Base-by-base conservation (phyloP, 768 basidiomycete genomes). In the Serendipita sp. region DNA sequence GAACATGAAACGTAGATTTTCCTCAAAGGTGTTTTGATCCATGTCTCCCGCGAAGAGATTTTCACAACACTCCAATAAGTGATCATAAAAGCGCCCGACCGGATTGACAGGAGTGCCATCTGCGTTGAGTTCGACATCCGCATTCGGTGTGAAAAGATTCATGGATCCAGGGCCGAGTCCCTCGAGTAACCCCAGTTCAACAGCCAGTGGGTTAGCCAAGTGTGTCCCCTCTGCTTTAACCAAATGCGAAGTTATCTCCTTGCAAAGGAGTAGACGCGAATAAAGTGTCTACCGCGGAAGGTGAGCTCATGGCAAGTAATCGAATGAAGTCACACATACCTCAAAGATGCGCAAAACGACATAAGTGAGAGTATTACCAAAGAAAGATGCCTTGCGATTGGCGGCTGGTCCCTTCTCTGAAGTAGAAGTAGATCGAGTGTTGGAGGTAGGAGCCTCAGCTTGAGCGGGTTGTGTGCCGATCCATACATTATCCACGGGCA, bases 1-100 rank as follows among this genome's bases (percentile, higher is more conserved):
- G 76, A 91, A 93, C 75, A 94, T 88, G 82, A 91, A 90, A 67
- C 96, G 78, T 83, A 97, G 84, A 70, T 91, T 90, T 72, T 98
- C 96, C 73, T 98, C 95, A 69, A 93, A 98, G 23, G 85, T 83
- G n/a, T 80, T 75, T 71, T 87, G 88, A 73, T 98, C 96, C 66
- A 98, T 79, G 71, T 98, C 94, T 66, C 82, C 86, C 69, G 92
- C 92, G 71, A 98, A 97, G 45, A 95, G 73, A 37, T n/a, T 60
- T 74, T 98, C 95, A 72, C 90, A 91, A 8, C 90, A 87, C 65
- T 86, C 88, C 37, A 98, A 76, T 62, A 95, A 80, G 70, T 94
- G 92, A 75, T 84, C 78, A 75, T 98, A 98, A 66, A 91, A 86
- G 68, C 88, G 83, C 33, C 79, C 79, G 3, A 83, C 79, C 10